Evolutionary conservation across 371 early-diverging fungal genomes (phyloP), one percentile per base, ranked within the genome.

Genomic region (Thermomucor indicae-seudaticae): DNA sequence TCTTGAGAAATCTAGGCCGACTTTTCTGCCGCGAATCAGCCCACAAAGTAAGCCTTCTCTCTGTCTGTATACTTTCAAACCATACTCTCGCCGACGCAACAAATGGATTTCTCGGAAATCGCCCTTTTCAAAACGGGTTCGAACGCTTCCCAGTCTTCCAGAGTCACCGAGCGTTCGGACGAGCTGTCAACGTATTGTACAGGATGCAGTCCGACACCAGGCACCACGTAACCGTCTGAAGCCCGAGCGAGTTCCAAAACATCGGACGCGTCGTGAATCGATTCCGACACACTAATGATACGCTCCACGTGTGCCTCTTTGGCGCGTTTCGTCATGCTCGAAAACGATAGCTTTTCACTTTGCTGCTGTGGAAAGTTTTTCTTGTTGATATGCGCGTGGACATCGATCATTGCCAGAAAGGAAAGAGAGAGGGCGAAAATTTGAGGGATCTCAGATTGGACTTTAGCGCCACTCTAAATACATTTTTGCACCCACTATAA

Each of bases 1-100:
- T 0, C 74, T 78, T 2, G 84, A 80, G 60, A 84, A 88, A 57
- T 88, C 88, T 19, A 88, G 65, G 0, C 88, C 88, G 43, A 82
- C 78, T 67, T 41, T 24, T 6, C 14, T 10, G 22, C 24, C 6
- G 19, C 24, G 4, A 14, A 20, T 20, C 6, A 20, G 24, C 43
- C 7, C 6, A 45, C 14, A 14, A 37, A 14, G 28, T 1, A 8
- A 22, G n/a, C n/a, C n/a, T n/a, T n/a, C n/a, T n/a, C n/a, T n/a
- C n/a, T n/a, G n/a, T n/a, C n/a, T n/a, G n/a, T n/a, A n/a, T n/a
- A n/a, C n/a, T n/a, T n/a, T n/a, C n/a, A n/a, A 16, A 17, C 6
- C 45, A 10, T 44, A 67, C 67, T 50, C 57, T 83, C 84, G 20
- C 83, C 83, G 6, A 85, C 58, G 19, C 79, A 52, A 51, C 65